Evolutionary conservation across 176 grass and related monocot genomes (phyloP).

Genomic region (Musa beccarii): DNA sequence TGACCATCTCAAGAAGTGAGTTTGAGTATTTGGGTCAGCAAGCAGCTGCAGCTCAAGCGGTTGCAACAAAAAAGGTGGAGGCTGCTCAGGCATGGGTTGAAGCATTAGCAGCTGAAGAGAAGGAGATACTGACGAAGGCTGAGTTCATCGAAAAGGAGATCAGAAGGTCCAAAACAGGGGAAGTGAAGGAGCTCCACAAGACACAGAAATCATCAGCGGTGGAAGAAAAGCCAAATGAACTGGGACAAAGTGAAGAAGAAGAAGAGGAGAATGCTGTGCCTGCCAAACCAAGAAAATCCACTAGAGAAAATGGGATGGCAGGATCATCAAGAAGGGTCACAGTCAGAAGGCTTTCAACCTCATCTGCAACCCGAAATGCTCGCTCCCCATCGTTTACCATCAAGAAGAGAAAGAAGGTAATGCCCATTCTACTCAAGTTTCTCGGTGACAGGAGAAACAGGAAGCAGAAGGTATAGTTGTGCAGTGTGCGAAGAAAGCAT

Average conservation of each 20-base stretch:
- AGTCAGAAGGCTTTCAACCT: conserved; percentile 26
- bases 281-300: conserved; percentile 35
- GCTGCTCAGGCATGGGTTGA: conserved; percentile 19
- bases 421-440: conserved; percentile 76
- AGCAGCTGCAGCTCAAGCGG: neutral
- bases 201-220: conserved; percentile 16
- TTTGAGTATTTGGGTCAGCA: conserved; percentile 56
- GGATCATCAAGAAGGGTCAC: conserved; percentile 28
- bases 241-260: conserved; percentile 16
- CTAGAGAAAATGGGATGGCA: conserved; percentile 22
- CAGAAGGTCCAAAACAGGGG: conserved; percentile 18
- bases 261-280: conserved; percentile 27
- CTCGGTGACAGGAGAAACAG: conserved; percentile 27
- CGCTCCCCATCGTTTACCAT: conserved; percentile 55
- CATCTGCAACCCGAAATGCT: conserved; percentile 25
- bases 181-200: conserved; percentile 17
- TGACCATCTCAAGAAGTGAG: conserved; percentile 73
- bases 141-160: conserved; percentile 30
- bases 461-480: neutral
- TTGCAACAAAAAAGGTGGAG: conserved; percentile 13
- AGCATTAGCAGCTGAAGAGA: conserved; percentile 32
- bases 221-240: conserved; percentile 31
- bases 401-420: conserved; percentile 64
- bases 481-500: neutral
- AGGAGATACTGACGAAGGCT: conserved; percentile 38